Conservation (phyloP, 148 eudicot genomes). For the Drosera capensis region DNA sequence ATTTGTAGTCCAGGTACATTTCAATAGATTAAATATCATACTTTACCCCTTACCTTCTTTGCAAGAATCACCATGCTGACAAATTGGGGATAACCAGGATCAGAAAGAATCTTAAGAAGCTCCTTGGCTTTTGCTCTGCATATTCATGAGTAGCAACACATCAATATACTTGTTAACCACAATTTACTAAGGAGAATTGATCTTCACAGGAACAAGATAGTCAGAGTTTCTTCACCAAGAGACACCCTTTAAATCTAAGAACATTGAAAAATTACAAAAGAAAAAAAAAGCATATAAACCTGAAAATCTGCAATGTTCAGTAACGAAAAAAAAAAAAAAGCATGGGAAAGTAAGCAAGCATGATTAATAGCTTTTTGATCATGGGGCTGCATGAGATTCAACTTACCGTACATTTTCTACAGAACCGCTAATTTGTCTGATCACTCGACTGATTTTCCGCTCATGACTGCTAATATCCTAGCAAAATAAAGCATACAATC, state of each 20-base stretch:
- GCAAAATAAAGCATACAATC: conserved; percentile 1
- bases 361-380: too few relatives aligned
- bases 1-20: too few relatives aligned
- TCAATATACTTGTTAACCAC: not conserved
- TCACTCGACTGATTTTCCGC: conserved; percentile 34
- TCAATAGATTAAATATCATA: not conserved
- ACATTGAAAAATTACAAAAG: not conserved
- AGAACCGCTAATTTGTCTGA: conserved; percentile 45
- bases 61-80: conserved; percentile 46
- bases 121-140: conserved; percentile 57
- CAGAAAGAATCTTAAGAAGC: conserved; percentile 32
- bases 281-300: too few relatives aligned
- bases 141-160: not conserved
- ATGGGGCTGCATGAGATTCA: not conserved
- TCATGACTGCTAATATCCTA: conserved; percentile 45
- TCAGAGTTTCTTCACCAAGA: too few relatives aligned
- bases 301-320: not conserved
- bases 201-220: too few relatives aligned
- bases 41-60: conserved; percentile 37
- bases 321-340: not conserved
- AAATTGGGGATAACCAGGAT: conserved; percentile 52
- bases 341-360: too few relatives aligned
- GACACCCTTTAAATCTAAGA: too few relatives aligned
- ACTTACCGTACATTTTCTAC: conserved; percentile 52
- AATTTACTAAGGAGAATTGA: too few relatives aligned